Evolutionary conservation across 2,329 filamentous ascomycete genomes (phyloP).

Genomic region (Penicillium janthinellum): DNA sequence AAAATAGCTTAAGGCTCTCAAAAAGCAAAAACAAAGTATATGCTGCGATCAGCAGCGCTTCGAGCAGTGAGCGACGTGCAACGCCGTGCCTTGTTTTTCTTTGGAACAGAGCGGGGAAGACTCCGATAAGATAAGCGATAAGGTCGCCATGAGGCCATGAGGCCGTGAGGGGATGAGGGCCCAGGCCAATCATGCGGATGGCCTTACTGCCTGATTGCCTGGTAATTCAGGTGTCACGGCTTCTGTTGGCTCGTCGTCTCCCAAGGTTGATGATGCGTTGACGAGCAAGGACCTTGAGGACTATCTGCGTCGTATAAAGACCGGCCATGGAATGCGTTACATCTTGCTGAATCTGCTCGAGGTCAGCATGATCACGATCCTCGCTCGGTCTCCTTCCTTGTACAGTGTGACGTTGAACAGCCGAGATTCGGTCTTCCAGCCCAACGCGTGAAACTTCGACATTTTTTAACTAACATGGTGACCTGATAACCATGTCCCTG

Average conservation of each 20-base stretch:
- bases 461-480: no score
- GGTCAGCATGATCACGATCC: neutral
- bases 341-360: neutral
- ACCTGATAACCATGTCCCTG: no score
- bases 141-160: neutral
- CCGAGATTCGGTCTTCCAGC: neutral
- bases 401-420: neutral
- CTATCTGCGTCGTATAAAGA: neutral
- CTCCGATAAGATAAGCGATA: neutral
- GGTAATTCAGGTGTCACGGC: neutral
- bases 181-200: neutral
- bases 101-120: neutral
- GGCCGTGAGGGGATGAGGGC: no score
- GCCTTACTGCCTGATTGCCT: neutral
- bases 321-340: neutral
- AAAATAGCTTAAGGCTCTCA: neutral
- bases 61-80: neutral
- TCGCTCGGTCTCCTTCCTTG: neutral
- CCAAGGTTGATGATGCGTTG: neutral
- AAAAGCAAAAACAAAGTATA: neutral
- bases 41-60: neutral
- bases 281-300: neutral
- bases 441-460: neutral
- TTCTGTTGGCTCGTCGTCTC: neutral
- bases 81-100: neutral